phyloP scores from a whole-genome alignment of 2,329 filamentous ascomycete species.

The Cladophialophora yegresii region DNA sequence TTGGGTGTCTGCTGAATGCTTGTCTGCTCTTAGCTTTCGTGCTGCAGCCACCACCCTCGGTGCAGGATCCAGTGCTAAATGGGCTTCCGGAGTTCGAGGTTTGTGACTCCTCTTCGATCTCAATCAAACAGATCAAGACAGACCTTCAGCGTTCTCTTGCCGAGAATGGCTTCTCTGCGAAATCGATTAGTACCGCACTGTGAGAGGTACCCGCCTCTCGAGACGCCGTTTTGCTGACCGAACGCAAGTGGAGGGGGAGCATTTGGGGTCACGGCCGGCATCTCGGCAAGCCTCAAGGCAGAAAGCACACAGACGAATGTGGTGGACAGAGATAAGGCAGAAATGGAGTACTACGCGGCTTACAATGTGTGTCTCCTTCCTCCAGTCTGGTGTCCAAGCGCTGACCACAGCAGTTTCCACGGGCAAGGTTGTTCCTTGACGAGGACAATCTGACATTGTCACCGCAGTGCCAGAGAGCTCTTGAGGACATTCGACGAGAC shows the following conservation, averaged over 20 bases:
- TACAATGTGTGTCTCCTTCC: not conserved
- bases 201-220: not conserved
- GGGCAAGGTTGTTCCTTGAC: not conserved
- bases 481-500: not conserved
- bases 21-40: not conserved
- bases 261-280: not conserved
- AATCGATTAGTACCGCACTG: not conserved
- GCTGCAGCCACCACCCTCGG: not conserved
- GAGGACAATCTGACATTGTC: not conserved
- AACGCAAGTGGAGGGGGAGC: not conserved
- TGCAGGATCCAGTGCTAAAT: not conserved
- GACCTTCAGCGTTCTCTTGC: not conserved
- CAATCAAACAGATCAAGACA: conserved; percentile 3
- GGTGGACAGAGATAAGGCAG: not conserved
- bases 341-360: not conserved
- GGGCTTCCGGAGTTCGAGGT: not conserved
- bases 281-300: not conserved
- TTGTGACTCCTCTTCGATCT: not conserved
- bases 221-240: not conserved
- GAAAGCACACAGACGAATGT: not conserved
- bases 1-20: not conserved
- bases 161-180: not conserved
- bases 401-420: not conserved
- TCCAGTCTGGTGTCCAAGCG: not conserved
- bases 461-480: not conserved